Base-by-base conservation (phyloP, 2,329 filamentous ascomycete genomes). In the Nemania sp. region DNA sequence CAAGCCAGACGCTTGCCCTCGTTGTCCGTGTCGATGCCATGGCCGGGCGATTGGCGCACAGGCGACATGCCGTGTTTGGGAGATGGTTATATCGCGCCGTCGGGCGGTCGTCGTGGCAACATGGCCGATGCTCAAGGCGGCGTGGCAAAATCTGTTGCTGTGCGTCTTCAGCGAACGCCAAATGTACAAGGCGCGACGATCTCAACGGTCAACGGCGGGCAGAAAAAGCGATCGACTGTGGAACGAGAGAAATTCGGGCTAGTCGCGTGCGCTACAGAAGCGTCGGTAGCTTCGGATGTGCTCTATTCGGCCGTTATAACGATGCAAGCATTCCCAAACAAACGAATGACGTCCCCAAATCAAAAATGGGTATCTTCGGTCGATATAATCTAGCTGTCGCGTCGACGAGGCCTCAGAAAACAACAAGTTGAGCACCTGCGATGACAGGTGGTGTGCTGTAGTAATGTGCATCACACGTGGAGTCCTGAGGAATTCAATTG, bases 51-150 rank as follows among this genome's bases (percentile, higher is more conserved):
- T 41, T 52, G 48, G 55, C 52, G 43, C 44, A 39, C 61, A 54
- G 49, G 57, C 61, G 61, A 60, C 64, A 66, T 66, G 57, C 60
- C 62, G 61, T 41, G 53, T 51, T 46, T 51, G 23, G 46, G 4
- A 61, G 45, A 55, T 54, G 53, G 33, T 56, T 55, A 50, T 46
- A 41, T 43, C n/a, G 19, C 43, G 53, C 54, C 51, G 51, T 51
- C 28, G 28, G 39, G 54, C 54, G 54, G 48, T 28, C 7, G 44
- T 28, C 11, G 44, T 15, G 49, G 30, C 48, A 53, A 55, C 57
- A 60, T 60, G 22, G 54, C 54, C 36, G 37, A 17, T 44, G 20
- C 5, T 19, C 24, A 40, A 26, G 36, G 12, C 6, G 43, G 34
- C 22, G 20, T 15, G 20, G 22, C 22, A n/a, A 41, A 20, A 8